Base-by-base conservation (phyloP, 2,329 filamentous ascomycete species). In the Colletotrichum phormii region DNA sequence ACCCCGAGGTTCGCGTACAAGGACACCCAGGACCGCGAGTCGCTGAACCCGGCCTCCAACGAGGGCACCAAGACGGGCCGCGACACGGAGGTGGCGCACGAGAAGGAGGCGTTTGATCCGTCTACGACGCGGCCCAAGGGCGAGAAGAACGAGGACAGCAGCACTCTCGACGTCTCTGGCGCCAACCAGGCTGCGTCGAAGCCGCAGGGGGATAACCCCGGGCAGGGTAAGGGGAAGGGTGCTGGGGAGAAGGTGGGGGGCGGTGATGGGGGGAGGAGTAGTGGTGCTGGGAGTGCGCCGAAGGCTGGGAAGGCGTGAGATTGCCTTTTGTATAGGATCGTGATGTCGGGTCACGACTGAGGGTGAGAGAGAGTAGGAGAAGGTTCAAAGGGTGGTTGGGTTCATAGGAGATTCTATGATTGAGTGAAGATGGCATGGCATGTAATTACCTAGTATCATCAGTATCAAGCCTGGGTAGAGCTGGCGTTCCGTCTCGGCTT, bases 61-160 rank as follows among this genome's bases (percentile, higher is more conserved):
- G 94, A 97, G 79, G 90, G 92, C 82, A 89, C 90, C 70, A 90
- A 92, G 79, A 91, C 90, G 62, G 93, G 90, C 4, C 89, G 89
- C 0, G 94, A 93, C 76, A 86, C 91, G 58, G 86, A 89, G 55
- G 83, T 84, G 13, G 86, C 88, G 0, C 84, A 87, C 35, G 84
- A 88, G 69, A 80, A 84, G 4, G 86, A 91, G 54, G 92, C 95
- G 1, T 97, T 94, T 81, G 88, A 94, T 79, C 90, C 91, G 0
- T 82, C 86, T 67, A 89, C 89, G 80, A 95, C 93, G 31, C 84
- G 86, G 24, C 94, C 94, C 0, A 91, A 95, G 79, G 78, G 82
- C 26, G 89, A 90, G 82, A 75, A 82, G 6, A 76, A 81, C 35
- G 85, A 85, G 9, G 82, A 79, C 7, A 78, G 84, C 64, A 65